Conservation (phyloP, 352 stramenopile species). For the Globisporangium splendens region DNA sequence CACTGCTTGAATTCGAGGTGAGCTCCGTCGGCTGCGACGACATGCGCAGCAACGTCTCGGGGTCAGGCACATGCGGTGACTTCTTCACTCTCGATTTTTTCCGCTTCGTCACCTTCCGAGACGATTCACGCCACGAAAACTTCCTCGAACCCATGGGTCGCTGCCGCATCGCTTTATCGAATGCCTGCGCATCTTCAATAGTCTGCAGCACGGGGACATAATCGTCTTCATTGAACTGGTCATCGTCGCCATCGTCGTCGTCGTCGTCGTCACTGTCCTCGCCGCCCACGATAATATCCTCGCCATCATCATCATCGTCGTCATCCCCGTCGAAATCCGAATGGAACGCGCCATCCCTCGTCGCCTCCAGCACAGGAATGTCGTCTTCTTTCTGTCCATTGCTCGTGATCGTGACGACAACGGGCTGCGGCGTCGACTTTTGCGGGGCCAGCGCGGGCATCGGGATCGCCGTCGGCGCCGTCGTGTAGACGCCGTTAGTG, state of each 20-base stretch:
- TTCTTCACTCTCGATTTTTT: conserved; percentile 9
- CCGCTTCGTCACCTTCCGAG: conserved; percentile 15
- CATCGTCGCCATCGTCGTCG: conserved; percentile 27
- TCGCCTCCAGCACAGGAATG: conserved; percentile 65
- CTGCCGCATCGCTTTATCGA: conserved; percentile 16
- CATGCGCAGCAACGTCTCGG: conserved; percentile 50
- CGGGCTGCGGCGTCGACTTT: conserved; percentile 2
- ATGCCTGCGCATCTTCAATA: conserved; percentile 42
- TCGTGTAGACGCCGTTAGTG: conserved; percentile 13
- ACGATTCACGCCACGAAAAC: conserved; percentile 47
- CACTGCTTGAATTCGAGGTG: conserved; percentile 31
- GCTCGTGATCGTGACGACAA: conserved; percentile 7
- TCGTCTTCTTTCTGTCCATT: conserved; percentile 30
- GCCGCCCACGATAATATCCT: background rate
- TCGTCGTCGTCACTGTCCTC: conserved; percentile 18
- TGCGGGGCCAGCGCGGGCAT: conserved; percentile 1
- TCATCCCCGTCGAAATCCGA: conserved; percentile 30
- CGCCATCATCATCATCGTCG: conserved; percentile 21
- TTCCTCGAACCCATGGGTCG: conserved; percentile 32
- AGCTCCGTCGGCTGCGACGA: conserved; percentile 36
- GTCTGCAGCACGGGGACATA: conserved; percentile 70
- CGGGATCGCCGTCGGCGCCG: background rate
- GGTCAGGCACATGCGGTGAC: conserved; percentile 30
- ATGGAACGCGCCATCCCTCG: conserved; percentile 31
- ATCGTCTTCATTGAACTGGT: conserved; percentile 44